Evolutionary conservation across 106 monocot genomes (phyloP), one percentile per base, ranked within the genome.

Genomic region (Phalaenopsis equestris): DNA sequence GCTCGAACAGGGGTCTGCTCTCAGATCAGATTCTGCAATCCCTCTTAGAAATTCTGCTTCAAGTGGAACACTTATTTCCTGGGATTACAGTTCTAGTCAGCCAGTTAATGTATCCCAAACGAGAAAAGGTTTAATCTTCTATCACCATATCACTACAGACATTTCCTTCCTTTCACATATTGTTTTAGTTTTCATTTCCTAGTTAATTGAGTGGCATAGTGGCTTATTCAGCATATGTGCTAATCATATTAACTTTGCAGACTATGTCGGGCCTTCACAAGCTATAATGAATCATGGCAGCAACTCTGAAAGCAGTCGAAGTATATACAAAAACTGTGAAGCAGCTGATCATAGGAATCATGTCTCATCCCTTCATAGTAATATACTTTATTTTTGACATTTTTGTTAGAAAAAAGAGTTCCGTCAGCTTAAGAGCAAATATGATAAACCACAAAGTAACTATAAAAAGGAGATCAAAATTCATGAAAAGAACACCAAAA

Each of bases 281-380:
- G 90, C 73, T 86, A 30, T 30, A 30, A 30, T 30, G 30, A 30
- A 30, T 30, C 30, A 30, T 30, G 30, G 92, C 81, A 92, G 92
- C 76, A 88, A 89, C 81, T 87, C 78, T 42, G 88, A 87, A 49
- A 89, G 87, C 42, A 82, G 87, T 75, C 73, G 79, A 80, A 72
- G 84, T 70, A 75, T 86, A 52, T 76, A 84, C 86, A 84, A 82
- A 78, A 68, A 57, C 68, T 81, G 84, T 79, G 90, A 92, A 83
- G 80, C 81, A 56, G 86, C 80, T 79, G 94, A 92, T 85, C 89
- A 90, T 77, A 84, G 73, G 67, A 88, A 88, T 83, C 90, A 87
- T 77, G 85, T 85, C 18, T 73, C 89, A 58, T 89, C 92, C 45
- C 79, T 88, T 82, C 88, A 82, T 58, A 90, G 97, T 98, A 82